Evolutionary conservation across 768 basidiomycete species (phyloP).

Genomic region (Boletus eberwhitei): DNA sequence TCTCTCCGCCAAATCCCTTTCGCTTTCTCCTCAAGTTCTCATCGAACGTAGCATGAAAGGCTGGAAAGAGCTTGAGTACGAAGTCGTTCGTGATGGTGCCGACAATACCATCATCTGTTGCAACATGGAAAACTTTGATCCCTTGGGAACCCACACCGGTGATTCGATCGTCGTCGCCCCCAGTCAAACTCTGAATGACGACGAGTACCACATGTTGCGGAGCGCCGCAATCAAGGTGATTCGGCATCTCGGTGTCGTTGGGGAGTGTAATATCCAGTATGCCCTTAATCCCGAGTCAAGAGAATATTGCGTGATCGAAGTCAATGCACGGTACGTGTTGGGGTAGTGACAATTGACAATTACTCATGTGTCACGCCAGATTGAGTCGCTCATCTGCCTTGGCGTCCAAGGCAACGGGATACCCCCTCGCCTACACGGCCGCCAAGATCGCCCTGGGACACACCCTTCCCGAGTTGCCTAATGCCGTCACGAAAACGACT

Average conservation of each 20-base stretch:
- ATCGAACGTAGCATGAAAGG: conserved; percentile 99
- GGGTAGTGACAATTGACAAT: neutral
- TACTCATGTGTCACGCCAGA: conserved; percentile 30
- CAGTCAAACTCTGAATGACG: conserved; percentile 94
- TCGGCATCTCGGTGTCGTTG: conserved; percentile 87
- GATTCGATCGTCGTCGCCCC: conserved; percentile 99
- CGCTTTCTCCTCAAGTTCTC: conserved; percentile 90
- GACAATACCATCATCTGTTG: conserved; percentile 99
- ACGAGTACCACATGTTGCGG: conserved; percentile 98
- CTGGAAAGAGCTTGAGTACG: conserved; percentile 99
- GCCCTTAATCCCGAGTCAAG: conserved; percentile 88
- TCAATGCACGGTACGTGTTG: conserved; percentile 73
- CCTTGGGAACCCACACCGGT: conserved; percentile 97
- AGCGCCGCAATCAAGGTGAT: conserved; percentile 96
- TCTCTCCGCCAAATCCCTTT: conserved; percentile 86
- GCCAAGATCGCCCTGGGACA: conserved; percentile 98
- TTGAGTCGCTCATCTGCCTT: conserved; percentile 89
- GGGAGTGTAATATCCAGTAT: conserved; percentile 98
- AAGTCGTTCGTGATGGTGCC: conserved; percentile 96
- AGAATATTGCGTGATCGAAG: conserved; percentile 98
- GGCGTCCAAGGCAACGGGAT: conserved; percentile 98
- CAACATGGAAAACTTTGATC: conserved; percentile 99
- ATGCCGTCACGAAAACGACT: conserved; percentile 98
- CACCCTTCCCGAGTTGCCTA: conserved; percentile 95
- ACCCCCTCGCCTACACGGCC: conserved; percentile 98